These are phyloP conservation scores for Fusarium incarnatum DNA, from an alignment of 2,329 filamentous ascomycete species.

Conservation along the genomic window DNA sequence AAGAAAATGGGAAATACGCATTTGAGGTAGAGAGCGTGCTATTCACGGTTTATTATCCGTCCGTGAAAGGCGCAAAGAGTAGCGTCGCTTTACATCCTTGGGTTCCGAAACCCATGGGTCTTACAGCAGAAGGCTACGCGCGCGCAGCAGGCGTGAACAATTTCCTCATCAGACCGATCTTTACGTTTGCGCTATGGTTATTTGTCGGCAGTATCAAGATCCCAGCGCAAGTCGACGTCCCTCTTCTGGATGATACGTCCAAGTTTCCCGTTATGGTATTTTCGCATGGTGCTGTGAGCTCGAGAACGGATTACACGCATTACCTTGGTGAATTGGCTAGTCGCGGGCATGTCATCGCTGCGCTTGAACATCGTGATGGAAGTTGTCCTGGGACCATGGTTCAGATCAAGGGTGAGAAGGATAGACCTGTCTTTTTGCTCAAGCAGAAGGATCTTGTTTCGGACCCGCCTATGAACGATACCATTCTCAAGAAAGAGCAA, in stretches of 20 bases:
- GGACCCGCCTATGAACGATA: slow-evolving; percentile 50
- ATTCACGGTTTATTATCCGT: slow-evolving; percentile 63
- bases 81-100: slow-evolving; percentile 54
- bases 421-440: slow-evolving; percentile 52
- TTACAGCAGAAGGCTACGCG: slow-evolving; percentile 61
- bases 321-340: slow-evolving; percentile 63
- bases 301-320: slow-evolving; percentile 64
- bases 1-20: slow-evolving; percentile 51
- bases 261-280: slow-evolving; percentile 62
- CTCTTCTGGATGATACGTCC: slow-evolving; percentile 49
- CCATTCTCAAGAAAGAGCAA: slow-evolving; percentile 58
- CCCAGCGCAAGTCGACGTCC: slow-evolving; percentile 60
- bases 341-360: slow-evolving; percentile 61
- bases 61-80: slow-evolving; percentile 43
- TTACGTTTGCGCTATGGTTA: slow-evolving; percentile 56
- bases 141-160: slow-evolving; percentile 58
- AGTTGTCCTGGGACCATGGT: slow-evolving; percentile 61
- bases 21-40: slow-evolving; percentile 62
- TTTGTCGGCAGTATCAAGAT: slow-evolving; percentile 60
- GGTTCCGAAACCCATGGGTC: slow-evolving; percentile 57
- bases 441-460: slow-evolving; percentile 50
- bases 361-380: slow-evolving; percentile 65
- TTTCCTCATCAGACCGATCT: slow-evolving; percentile 56
- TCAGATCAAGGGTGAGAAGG: slow-evolving; percentile 46
- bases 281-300: slow-evolving; percentile 64